phyloP scores from a whole-genome alignment of 179 eudicot species.

The Patellifolia procumbens region DNA sequence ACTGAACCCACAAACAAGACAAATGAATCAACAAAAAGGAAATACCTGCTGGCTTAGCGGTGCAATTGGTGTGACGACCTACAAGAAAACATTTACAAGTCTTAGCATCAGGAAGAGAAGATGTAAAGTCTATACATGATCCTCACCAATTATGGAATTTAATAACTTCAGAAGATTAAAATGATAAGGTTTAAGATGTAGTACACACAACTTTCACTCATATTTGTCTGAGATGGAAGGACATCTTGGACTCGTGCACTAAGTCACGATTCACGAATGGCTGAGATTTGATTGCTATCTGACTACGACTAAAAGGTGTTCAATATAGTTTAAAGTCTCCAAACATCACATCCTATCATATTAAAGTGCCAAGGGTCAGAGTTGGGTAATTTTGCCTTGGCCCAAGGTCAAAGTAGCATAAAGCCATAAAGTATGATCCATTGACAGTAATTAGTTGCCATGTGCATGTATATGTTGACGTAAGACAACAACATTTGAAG shows the following conservation, averaged over 20 bases:
- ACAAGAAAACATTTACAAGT: slow-evolving; percentile 19
- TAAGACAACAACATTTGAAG: background rate
- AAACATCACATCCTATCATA: background rate
- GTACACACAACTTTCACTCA: background rate
- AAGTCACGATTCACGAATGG: background rate
- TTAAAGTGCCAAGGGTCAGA: background rate
- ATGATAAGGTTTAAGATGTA: background rate
- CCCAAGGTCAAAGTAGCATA: background rate
- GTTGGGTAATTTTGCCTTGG: background rate
- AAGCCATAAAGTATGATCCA: background rate
- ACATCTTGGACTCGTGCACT: background rate
- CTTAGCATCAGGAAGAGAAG: background rate
- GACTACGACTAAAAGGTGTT: too few species aligned
- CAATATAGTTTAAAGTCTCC: background rate
- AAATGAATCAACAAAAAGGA: background rate
- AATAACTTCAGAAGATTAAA: slow-evolving; percentile 9
- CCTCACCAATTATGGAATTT: background rate
- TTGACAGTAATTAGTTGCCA: background rate
- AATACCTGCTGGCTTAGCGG: slow-evolving; percentile 97
- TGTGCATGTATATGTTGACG: background rate
- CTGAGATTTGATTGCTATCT: background rate
- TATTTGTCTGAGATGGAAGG: background rate
- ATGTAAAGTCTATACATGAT: background rate
- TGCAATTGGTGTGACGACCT: slow-evolving; percentile 98
- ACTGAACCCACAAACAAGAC: background rate